Percentiles rank a stretch among this genome's conserved stretches.
These are phyloP conservation scores for Aspergillus tubingensis DNA, from an alignment of 2,329 filamentous ascomycete genomes.

Conservation along the genomic window DNA sequence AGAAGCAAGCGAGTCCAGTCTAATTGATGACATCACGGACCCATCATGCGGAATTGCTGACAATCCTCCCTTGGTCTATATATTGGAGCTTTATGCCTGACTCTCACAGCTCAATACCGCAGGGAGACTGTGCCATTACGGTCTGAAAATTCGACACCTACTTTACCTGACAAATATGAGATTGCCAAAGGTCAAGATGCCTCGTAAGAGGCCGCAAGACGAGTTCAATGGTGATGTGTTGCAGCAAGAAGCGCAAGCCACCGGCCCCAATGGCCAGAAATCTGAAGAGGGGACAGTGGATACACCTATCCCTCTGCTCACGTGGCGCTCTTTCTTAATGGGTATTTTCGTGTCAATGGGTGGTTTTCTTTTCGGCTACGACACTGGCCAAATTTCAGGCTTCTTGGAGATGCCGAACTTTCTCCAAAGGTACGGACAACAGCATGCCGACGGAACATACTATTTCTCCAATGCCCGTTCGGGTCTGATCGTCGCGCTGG, in stretches of 20 bases:
- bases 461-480: slow-evolving; percentile 45
- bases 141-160: background rate
- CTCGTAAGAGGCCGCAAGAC: background rate
- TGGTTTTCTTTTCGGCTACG: slow-evolving; percentile 16
- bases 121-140: background rate
- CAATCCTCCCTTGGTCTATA: background rate
- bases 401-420: slow-evolving; percentile 48
- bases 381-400: slow-evolving; percentile 29
- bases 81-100: background rate
- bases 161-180: background rate
- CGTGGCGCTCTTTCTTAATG: slow-evolving; percentile 36
- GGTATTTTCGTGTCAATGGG: slow-evolving; percentile 14
- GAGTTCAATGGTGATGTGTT: background rate
- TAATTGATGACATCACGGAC: slow-evolving; percentile 1
- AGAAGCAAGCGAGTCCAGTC: background rate
- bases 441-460: slow-evolving; percentile 30
- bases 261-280: background rate
- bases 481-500: slow-evolving; percentile 46
- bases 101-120: background rate
- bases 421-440: slow-evolving; percentile 40
- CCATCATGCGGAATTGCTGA: background rate
- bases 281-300: slow-evolving; percentile 20
- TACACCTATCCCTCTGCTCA: slow-evolving; percentile 37
- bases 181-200: background rate
- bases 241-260: background rate